phyloP scores from a whole-genome alignment of 345 rosid genomes.

The Gossypium thurberi region DNA sequence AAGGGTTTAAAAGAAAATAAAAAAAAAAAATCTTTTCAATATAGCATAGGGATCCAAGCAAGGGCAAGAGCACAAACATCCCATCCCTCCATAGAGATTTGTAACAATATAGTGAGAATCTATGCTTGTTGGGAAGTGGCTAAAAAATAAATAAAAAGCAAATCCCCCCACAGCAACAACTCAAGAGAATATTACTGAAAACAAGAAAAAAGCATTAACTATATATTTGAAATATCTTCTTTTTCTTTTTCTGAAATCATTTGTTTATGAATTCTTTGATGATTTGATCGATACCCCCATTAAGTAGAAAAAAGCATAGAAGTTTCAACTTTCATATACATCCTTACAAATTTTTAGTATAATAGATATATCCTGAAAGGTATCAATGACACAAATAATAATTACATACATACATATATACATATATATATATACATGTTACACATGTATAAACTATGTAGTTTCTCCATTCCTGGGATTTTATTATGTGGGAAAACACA shows the following conservation, averaged over 20 bases:
- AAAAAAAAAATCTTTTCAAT: constrained; percentile 31
- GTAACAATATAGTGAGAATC: constrained; percentile 52
- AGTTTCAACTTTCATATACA: constrained; percentile 18
- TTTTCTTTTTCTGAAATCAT: constrained; percentile 34
- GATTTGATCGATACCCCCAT: constrained; percentile 64
- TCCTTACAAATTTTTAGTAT: constrained; percentile 16
- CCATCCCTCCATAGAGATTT: constrained; percentile 22
- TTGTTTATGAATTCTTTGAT: constrained; percentile 48
- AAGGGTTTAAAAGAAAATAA: constrained; percentile 34
- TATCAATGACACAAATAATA: constrained; percentile 8
- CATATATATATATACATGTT: not conserved
- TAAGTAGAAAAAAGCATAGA: constrained; percentile 30
- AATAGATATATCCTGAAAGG: not conserved
- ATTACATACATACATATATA: not conserved
- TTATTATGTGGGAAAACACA: constrained; percentile 16
- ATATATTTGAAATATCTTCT: constrained; percentile 24
- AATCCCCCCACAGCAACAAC: constrained; percentile 21
- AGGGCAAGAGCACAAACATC: constrained; percentile 28
- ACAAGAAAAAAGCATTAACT: constrained; percentile 46
- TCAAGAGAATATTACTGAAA: constrained; percentile 49
- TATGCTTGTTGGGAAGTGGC: constrained; percentile 51
- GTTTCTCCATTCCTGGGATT: constrained; percentile 4
- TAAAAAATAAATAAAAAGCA: constrained; percentile 22
- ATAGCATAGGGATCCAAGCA: constrained; percentile 32
- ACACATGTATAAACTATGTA: not conserved